Conservation (phyloP, 2,329 filamentous ascomycete genomes). For the Colletotrichum camelliae region DNA sequence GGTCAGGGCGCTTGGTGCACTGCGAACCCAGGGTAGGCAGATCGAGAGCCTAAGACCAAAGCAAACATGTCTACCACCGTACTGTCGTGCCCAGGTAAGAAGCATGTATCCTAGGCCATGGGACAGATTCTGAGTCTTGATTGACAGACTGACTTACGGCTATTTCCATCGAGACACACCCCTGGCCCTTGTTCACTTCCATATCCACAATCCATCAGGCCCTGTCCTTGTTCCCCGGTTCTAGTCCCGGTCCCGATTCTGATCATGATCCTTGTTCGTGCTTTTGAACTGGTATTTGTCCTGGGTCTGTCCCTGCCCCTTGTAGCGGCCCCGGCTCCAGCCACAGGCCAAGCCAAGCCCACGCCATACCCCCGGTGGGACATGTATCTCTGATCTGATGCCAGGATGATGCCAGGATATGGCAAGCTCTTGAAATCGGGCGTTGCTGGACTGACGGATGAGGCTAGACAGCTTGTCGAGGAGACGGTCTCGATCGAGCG, state of each 20-base stretch:
- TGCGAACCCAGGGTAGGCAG: neutral
- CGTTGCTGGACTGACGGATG: conserved; percentile 15
- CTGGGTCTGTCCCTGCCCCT: conserved; percentile 1
- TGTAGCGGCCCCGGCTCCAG: conserved; percentile 1
- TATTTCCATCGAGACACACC: conserved; percentile 6
- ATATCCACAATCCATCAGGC: neutral
- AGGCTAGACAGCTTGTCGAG: neutral
- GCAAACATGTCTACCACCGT: neutral
- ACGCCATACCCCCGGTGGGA: conserved; percentile 8
- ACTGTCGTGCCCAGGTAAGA: neutral
- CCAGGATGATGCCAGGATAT: conserved; percentile 20
- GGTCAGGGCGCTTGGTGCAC: neutral
- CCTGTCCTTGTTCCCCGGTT: neutral
- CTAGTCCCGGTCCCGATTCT: neutral
- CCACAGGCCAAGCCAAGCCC: conserved; percentile 17
- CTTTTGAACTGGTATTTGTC: neutral
- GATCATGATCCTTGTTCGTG: neutral
- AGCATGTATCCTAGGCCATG: neutral
- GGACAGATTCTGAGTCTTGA: conserved; percentile 4
- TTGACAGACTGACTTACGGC: conserved; percentile 1
- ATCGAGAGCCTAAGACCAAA: neutral
- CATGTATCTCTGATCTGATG: conserved; percentile 20
- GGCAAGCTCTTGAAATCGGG: conserved; percentile 11
- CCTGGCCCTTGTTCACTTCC: neutral
- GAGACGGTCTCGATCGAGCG: conserved; percentile 1